Evolutionary conservation across 78 protist genomes (phyloP).

Genomic region (Polysphondylium violaceum): DNA sequence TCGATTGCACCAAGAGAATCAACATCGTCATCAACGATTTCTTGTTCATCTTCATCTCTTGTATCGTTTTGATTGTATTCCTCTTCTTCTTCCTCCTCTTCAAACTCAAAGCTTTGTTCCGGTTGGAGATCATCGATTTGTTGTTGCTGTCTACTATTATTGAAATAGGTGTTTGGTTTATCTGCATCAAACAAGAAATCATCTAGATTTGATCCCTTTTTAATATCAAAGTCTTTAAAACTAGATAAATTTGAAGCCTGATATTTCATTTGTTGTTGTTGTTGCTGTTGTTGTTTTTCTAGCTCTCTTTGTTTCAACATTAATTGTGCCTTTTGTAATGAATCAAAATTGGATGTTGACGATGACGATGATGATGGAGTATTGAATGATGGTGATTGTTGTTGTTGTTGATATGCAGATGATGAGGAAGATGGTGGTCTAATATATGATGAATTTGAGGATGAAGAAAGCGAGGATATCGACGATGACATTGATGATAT

Average conservation of each 20-base stretch:
- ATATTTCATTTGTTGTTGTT: constrained; percentile 9
- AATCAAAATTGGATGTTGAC: background rate
- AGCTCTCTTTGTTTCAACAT: constrained; percentile 46
- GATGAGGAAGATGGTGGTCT: constrained; percentile 11
- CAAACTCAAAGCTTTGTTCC: constrained; percentile 33
- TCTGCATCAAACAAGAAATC: constrained; percentile 27
- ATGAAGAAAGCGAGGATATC: background rate
- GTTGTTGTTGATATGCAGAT: constrained; percentile 2
- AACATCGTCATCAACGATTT: background rate
- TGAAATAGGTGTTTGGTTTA: background rate
- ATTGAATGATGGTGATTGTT: background rate
- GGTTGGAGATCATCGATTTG: background rate
- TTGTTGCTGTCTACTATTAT: constrained; percentile 9
- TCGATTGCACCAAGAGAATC: constrained; percentile 8
- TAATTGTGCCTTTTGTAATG: constrained; percentile 39
- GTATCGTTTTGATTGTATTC: background rate
- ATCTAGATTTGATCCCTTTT: constrained; percentile 11
- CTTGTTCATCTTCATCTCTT: background rate
- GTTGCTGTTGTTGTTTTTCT: constrained; percentile 23
- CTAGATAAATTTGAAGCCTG: background rate
- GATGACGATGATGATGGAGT: background rate
- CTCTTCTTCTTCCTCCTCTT: constrained; percentile 19
- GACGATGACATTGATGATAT: background rate
- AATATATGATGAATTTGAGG: background rate
- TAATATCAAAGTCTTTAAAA: constrained; percentile 38